These are phyloP conservation scores for Yamadazyma triangularis DNA, from an alignment of 1,139 yeast species.

Conservation along the genomic window DNA sequence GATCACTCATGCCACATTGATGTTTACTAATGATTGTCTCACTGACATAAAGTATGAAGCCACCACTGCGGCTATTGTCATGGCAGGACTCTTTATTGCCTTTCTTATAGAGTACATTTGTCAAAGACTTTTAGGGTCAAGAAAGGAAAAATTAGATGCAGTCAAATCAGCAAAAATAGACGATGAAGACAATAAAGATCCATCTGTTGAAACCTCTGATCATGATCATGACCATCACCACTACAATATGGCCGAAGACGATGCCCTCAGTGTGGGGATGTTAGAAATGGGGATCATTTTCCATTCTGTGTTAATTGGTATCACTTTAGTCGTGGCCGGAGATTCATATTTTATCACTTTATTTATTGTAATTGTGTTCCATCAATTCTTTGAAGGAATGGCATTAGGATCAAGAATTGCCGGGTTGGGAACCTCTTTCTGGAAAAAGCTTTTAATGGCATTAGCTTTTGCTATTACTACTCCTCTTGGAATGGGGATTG, in stretches of 20 bases:
- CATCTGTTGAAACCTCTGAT: too few species aligned
- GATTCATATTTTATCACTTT: slow-evolving; percentile 24
- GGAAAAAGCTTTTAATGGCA: slow-evolving; percentile 15
- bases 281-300: slow-evolving; percentile 24
- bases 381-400: slow-evolving; percentile 39
- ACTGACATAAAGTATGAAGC: slow-evolving; percentile 20
- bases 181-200: slow-evolving; percentile 1
- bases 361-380: slow-evolving; percentile 35
- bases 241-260: slow-evolving; percentile 3
- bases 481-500: slow-evolving; percentile 27
- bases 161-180: not conserved
- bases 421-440: slow-evolving; percentile 5
- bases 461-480: slow-evolving; percentile 16
- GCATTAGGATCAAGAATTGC: slow-evolving; percentile 35
- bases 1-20: slow-evolving; percentile 14
- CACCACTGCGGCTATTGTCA: slow-evolving; percentile 25
- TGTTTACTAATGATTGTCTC: slow-evolving; percentile 25
- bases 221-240: slow-evolving; percentile 1
- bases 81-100: slow-evolving; percentile 29
- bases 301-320: slow-evolving; percentile 22
- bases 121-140: slow-evolving; percentile 7
- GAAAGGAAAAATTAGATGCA: slow-evolving; percentile 5
- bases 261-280: slow-evolving; percentile 13
- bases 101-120: slow-evolving; percentile 24
- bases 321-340: slow-evolving; percentile 22